Conservation (phyloP, 148 eudicot genomes). For the Rhododendron vialii region DNA sequence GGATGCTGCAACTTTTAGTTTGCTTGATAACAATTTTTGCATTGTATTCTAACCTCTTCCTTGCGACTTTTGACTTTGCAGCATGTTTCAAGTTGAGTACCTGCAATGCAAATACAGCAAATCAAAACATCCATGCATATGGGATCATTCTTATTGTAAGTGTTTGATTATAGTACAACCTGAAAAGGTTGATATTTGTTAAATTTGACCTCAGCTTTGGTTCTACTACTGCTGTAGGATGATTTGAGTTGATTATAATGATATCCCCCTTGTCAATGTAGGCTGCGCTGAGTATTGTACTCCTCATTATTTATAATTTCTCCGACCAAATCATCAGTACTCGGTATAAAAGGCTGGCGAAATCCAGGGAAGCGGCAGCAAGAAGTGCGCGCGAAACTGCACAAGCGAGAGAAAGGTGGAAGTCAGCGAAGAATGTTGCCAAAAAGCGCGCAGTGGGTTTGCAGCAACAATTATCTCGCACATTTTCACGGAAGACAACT, state of each 20-base stretch:
- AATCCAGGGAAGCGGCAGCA: slow-evolving; percentile 75
- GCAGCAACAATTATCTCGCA: slow-evolving; percentile 60
- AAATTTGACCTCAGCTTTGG: not conserved
- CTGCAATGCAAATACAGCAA: slow-evolving; percentile 58
- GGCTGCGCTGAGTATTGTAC: slow-evolving; percentile 52
- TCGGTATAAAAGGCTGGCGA: slow-evolving; percentile 60
- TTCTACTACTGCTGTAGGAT: not conserved
- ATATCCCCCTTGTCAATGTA: slow-evolving; percentile 24
- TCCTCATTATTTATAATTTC: slow-evolving; percentile 72
- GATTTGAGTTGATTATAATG: not conserved
- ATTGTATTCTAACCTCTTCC: slow-evolving; percentile 7
- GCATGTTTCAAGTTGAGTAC: slow-evolving; percentile 77
- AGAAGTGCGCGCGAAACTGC: slow-evolving; percentile 84
- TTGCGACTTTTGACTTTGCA: slow-evolving; percentile 34
- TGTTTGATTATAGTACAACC: not conserved
- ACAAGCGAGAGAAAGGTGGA: slow-evolving; percentile 80
- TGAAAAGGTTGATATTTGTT: not conserved
- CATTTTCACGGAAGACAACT: slow-evolving; percentile 57
- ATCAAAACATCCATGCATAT: slow-evolving; percentile 71
- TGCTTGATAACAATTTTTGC: slow-evolving; percentile 3
- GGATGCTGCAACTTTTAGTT: slow-evolving; percentile 1
- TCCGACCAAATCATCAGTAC: slow-evolving; percentile 82
- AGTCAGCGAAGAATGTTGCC: slow-evolving; percentile 61
- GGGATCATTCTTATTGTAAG: slow-evolving; percentile 83
- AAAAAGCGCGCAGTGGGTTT: slow-evolving; percentile 51